Evolutionary conservation across 208 protist genomes (phyloP).

Genomic region (Angomonas deanei): DNA sequence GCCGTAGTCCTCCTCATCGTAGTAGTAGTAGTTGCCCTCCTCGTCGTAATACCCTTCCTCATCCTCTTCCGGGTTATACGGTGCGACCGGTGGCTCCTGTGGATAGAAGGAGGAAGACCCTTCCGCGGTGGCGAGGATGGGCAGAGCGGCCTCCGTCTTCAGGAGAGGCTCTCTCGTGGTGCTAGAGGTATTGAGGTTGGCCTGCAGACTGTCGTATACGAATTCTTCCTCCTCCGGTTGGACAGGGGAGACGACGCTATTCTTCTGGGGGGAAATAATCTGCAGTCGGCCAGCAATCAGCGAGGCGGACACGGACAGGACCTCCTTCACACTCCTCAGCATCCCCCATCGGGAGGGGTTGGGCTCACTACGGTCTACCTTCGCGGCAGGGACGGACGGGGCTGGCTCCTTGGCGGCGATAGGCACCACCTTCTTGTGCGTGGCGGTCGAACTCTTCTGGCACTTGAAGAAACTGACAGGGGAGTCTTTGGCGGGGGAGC

Average conservation of each 20-base stretch:
- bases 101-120: neutral
- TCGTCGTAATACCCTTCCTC: constrained; percentile 28
- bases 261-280: constrained; percentile 22
- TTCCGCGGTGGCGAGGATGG: neutral
- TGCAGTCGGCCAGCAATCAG: constrained; percentile 50
- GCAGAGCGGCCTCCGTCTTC: neutral
- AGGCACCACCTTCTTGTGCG: constrained; percentile 7
- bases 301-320: constrained; percentile 54
- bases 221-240: neutral
- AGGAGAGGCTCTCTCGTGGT: neutral
- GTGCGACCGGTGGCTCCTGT: neutral
- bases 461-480: constrained; percentile 56
- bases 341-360: constrained; percentile 12
- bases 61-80: constrained; percentile 7
- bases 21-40: constrained; percentile 22
- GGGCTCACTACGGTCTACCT: neutral
- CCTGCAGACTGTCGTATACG: neutral
- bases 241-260: neutral
- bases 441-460: constrained; percentile 8
- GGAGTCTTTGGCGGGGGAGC: constrained; percentile 21
- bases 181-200: neutral
- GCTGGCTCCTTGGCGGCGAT: neutral
- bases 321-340: constrained; percentile 49
- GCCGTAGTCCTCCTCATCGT: constrained; percentile 29
- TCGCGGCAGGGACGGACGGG: neutral